Evolutionary conservation across 2,329 filamentous ascomycete genomes (phyloP), one percentile per base, ranked within the genome.

Genomic region (Aspergillus sclerotialis): DNA sequence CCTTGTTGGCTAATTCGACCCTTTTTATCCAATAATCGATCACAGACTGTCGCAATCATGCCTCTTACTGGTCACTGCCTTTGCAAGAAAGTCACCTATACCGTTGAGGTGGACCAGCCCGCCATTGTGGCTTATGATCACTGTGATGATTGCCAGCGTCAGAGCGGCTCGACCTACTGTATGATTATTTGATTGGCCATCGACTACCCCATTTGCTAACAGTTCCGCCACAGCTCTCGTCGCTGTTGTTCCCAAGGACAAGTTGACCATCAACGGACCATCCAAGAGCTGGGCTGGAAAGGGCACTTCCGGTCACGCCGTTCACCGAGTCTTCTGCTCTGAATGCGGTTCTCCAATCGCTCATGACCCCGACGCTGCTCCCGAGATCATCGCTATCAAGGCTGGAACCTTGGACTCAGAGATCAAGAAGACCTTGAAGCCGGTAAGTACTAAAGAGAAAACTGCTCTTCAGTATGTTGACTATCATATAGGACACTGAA

Each of bases 91-190:
- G 75, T 82, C 63, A 83, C 80, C 55, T 88, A 86, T 71, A 71
- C 71, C 54, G 69, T 72, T 46, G 58, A 75, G 42, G 51, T 58
- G 39, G 65, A 65, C 12, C 39, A 42, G 11, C 61, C 66, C 8
- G 40, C 56, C 7, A 24, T 60, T 10, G 64, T 74, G 33, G 79
- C 73, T 44, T 82, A 83, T 58, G 81, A 83, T 55, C 79, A 83
- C 68, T 83, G 79, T 52, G 79, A 83, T 53, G 79, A 82, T 63
- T 83, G 79, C 70, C 79, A 83, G 63, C 77, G 79, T 53, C 79
- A 83, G 64, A 73, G 64, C 32, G 79, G 79, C 44, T 82, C 77
- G 12, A 81, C 79, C 38, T 83, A 83, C 61, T 82, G 58, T 61
- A 42, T 11, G 48, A 36, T 18, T 13, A 19, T 27, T 33, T 26